Evolutionary conservation across 2,329 filamentous ascomycete genomes (phyloP).

Genomic region (Ophiostoma sp.): DNA sequence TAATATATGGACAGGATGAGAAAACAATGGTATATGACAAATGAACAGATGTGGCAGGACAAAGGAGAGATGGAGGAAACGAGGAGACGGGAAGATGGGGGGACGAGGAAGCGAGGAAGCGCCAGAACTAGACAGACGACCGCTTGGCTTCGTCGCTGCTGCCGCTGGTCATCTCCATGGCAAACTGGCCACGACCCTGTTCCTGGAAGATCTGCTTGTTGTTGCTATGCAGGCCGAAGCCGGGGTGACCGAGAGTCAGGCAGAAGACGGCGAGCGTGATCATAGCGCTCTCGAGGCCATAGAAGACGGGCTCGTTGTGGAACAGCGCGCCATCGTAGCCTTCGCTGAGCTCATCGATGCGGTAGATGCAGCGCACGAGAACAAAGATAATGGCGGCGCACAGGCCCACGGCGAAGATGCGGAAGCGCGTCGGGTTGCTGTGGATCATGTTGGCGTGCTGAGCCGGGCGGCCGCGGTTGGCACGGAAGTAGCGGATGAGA

Average conservation of each 20-base stretch:
- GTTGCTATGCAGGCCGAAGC: conserved; percentile 24
- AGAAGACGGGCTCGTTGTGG: conserved; percentile 46
- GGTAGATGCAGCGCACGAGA: conserved; percentile 50
- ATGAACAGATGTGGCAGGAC: background rate
- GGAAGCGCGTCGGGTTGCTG: conserved; percentile 14
- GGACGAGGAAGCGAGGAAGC: no score
- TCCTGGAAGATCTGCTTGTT: background rate
- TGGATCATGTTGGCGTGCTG: background rate
- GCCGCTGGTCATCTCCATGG: conserved; percentile 1
- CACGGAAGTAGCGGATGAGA: conserved; percentile 37
- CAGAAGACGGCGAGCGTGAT: conserved; percentile 25
- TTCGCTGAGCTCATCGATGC: conserved; percentile 58
- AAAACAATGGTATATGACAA: background rate
- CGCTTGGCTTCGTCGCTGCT: conserved; percentile 13
- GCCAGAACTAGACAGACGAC: background rate
- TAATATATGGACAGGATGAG: background rate
- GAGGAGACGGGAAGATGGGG: background rate
- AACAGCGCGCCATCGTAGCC: conserved; percentile 56
- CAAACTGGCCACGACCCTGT: background rate
- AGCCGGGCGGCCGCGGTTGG: background rate
- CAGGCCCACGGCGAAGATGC: conserved; percentile 47
- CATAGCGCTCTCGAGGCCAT: conserved; percentile 47
- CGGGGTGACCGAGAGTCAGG: conserved; percentile 25
- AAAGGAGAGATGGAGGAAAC: background rate
- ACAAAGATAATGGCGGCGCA: conserved; percentile 52